A percentile compares a stretch with the other conserved stretches of the same genome.
Conservation (phyloP, 192 early-diverging fungal genomes). For the Mortierella antarctica region DNA sequence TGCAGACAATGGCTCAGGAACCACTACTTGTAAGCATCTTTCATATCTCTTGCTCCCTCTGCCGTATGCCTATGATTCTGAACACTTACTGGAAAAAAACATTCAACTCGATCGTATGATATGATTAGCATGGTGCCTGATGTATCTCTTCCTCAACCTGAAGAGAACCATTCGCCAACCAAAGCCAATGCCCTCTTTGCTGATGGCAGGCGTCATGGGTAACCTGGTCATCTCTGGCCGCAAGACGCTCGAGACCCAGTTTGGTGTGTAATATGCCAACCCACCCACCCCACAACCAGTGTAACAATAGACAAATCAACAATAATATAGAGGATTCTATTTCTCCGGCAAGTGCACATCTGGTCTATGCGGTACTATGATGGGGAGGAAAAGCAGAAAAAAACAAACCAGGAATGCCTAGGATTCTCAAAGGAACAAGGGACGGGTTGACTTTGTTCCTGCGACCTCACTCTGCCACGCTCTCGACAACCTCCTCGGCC, state of each 20-base stretch:
- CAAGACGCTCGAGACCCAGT: conserved; percentile 40
- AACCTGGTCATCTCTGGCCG: conserved; percentile 48
- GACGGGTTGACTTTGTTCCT: background rate
- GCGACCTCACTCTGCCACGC: conserved; percentile 7
- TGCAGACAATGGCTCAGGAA: conserved; percentile 48
- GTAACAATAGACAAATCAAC: background rate
- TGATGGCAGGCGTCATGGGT: conserved; percentile 29
- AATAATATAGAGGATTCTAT: background rate
- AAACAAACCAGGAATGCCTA: too few relatives aligned
- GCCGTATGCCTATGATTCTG: background rate
- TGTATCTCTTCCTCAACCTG: conserved; percentile 42
- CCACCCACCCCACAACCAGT: too few relatives aligned
- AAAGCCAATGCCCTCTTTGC: conserved; percentile 38
- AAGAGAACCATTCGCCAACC: conserved; percentile 36
- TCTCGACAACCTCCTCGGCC: conserved; percentile 9
- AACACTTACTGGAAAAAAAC: background rate
- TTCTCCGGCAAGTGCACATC: background rate
- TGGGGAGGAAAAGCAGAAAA: background rate
- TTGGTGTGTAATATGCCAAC: conserved; percentile 19
- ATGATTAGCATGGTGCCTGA: conserved; percentile 35
- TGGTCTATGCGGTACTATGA: background rate
- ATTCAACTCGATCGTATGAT: background rate
- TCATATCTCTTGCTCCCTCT: background rate
- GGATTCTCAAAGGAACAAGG: background rate
- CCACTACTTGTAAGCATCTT: conserved; percentile 36